Base-by-base conservation (phyloP, 768 basidiomycete species). In the Pisolithus tinctorius region DNA sequence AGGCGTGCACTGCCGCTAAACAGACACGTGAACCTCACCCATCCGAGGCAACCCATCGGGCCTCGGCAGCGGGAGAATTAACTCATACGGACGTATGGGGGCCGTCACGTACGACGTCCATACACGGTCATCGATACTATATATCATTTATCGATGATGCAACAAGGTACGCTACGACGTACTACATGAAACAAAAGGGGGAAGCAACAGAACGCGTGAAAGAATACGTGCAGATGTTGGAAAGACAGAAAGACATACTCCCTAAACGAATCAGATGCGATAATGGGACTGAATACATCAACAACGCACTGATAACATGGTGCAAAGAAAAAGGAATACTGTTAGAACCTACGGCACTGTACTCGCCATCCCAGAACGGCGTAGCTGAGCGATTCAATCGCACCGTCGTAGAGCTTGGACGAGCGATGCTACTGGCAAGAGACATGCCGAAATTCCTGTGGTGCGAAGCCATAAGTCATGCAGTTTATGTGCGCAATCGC, bases 31-130 rank as follows among this genome's bases (percentile, higher is more conserved):
- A 20, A 20, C 20, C 20, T 20, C 20, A 1, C 20, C 20, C 20
- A 20, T 20, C 39, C 25, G 25, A 16, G 20, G 6, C 11, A 1
- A 10, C 0, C 0, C 30, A 1, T 1, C 9, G 14, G 1, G 13
- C 46, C 0, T 2, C 4, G 8, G 20, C 29, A 38, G 30, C 34
- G 0, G 49, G 49, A 5, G 47, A 55, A 7, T 26, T 53, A 6
- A 53, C 31, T 1, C 49, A 58, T 23, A 48, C 46, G 2, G 49
- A 58, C 14, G 16, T 58, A 0, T 58, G 54, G 49, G 54, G 47
- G 34, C 48, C 30, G 7, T 31, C 26, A 5, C 2, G 3, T 11
- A 29, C 6, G 16, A 1, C 6, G 14, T 0, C 5, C 16, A 0
- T 4, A 14, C 1, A 51, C 17, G 5, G 0, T 10, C 4, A 25